phyloP scores from a whole-genome alignment of 331 rosid species.

The Rhamnella rubrinervis region DNA sequence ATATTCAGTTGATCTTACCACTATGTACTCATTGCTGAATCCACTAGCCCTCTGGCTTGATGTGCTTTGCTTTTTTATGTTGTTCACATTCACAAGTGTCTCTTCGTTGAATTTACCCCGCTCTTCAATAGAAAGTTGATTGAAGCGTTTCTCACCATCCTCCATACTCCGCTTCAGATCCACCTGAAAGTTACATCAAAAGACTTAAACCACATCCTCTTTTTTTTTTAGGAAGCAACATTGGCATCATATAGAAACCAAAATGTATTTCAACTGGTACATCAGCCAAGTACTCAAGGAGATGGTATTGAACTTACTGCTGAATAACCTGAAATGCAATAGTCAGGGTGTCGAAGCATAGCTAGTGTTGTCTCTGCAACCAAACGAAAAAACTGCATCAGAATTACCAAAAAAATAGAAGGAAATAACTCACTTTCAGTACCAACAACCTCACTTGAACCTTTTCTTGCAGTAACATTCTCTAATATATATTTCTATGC shows the following conservation, averaged over 20 bases:
- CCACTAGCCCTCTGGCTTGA: slow-evolving; percentile 74
- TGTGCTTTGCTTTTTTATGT: slow-evolving; percentile 74
- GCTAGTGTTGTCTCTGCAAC: slow-evolving; percentile 83
- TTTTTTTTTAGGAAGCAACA: neutral
- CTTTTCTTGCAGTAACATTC: no score
- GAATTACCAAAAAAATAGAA: neutral
- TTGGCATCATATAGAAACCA: neutral
- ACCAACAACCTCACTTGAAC: no score
- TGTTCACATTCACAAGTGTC: slow-evolving; percentile 90
- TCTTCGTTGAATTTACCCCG: slow-evolving; percentile 97
- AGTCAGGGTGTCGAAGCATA: slow-evolving; percentile 95
- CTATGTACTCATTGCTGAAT: slow-evolving; percentile 95
- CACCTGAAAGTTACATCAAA: slow-evolving; percentile 50
- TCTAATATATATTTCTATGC: no score
- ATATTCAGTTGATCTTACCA: slow-evolving; percentile 49
- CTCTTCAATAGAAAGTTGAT: slow-evolving; percentile 96
- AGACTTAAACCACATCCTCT: slow-evolving; percentile 19
- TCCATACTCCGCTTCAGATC: slow-evolving; percentile 77
- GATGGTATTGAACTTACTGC: slow-evolving; percentile 65
- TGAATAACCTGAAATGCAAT: slow-evolving; percentile 88
- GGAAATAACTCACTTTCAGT: no score
- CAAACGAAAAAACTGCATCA: slow-evolving; percentile 22
- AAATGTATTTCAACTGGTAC: neutral
- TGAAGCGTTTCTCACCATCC: slow-evolving; percentile 86
- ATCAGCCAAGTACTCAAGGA: slow-evolving; percentile 9